A percentile compares a stretch with the other conserved stretches of the same genome.
Evolutionary conservation across 2,329 filamentous ascomycete genomes (phyloP).

Genomic region (Cryphonectria radicalis): DNA sequence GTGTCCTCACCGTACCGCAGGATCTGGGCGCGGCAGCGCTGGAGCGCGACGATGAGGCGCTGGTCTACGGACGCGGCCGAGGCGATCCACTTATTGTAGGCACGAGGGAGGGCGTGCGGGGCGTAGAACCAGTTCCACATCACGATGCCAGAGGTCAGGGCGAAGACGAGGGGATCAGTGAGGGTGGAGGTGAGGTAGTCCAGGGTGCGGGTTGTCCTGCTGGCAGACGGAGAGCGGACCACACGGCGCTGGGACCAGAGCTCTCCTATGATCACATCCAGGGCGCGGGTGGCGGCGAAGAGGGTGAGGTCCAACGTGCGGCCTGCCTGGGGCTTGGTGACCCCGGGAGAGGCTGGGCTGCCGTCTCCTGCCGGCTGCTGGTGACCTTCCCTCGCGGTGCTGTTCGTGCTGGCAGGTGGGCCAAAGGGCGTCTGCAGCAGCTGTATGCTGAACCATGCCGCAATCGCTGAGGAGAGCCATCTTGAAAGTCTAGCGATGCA

Average conservation of each 20-base stretch:
- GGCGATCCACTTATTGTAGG: conserved; percentile 83
- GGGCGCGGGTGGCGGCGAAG: conserved; percentile 73
- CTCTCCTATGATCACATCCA: conserved; percentile 71
- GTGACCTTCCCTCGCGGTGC: conserved; percentile 35
- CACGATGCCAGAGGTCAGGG: conserved; percentile 71
- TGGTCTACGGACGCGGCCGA: conserved; percentile 75
- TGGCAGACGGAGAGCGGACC: conserved; percentile 42
- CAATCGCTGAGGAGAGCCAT: conserved; percentile 62
- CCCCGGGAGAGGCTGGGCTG: neutral
- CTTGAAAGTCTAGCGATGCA: conserved; percentile 51
- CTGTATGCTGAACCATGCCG: conserved; percentile 60
- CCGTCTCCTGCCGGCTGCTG: conserved; percentile 25
- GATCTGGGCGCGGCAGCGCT: conserved; percentile 63
- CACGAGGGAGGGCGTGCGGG: conserved; percentile 69
- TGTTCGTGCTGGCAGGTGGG: conserved; percentile 41
- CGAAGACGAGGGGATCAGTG: conserved; percentile 73
- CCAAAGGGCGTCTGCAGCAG: conserved; percentile 54
- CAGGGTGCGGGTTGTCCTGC: conserved; percentile 31
- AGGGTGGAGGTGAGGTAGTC: conserved; percentile 49
- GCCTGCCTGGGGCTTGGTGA: conserved; percentile 54
- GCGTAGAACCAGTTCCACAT: conserved; percentile 92
- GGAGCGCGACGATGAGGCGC: conserved; percentile 75
- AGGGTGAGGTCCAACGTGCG: conserved; percentile 81
- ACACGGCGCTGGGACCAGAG: conserved; percentile 61
- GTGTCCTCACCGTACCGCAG: conserved; percentile 76